These are phyloP conservation scores for Arachnomyces sp. DNA, from an alignment of 2,329 filamentous ascomycete genomes.

Conservation along the genomic window DNA sequence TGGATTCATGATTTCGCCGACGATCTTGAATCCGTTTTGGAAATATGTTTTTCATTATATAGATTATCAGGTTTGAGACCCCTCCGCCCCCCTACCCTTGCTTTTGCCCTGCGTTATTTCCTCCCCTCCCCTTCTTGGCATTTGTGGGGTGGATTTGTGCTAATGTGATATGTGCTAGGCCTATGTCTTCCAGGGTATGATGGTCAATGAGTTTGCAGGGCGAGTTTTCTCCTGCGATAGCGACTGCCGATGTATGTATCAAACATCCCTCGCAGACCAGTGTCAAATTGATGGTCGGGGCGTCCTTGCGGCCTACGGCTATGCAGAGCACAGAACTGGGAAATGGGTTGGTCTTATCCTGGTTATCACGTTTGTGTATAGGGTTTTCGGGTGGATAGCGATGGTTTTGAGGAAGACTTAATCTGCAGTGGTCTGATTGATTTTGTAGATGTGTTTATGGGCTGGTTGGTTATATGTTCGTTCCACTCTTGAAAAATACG, in stretches of 20 bases:
- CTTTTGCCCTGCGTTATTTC: not conserved
- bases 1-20: slow-evolving; percentile 69
- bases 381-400: slow-evolving; percentile 58
- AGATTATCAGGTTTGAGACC: slow-evolving; percentile 64
- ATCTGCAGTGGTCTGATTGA: not conserved
- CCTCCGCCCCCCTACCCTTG: not conserved
- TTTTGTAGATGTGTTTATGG: too few species aligned
- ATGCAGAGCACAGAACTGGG: slow-evolving; percentile 53
- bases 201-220: slow-evolving; percentile 73
- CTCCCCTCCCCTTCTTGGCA: not conserved
- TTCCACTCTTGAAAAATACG: too few species aligned
- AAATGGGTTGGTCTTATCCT: slow-evolving; percentile 71
- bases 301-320: slow-evolving; percentile 63
- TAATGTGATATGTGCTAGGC: slow-evolving; percentile 26
- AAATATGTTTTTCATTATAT: slow-evolving; percentile 83
- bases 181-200: slow-evolving; percentile 87
- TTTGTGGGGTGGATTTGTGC: not conserved
- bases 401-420: slow-evolving; percentile 32
- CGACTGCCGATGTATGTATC: slow-evolving; percentile 62
- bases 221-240: slow-evolving; percentile 55
- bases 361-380: slow-evolving; percentile 65
- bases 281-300: slow-evolving; percentile 64
- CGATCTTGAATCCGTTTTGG: slow-evolving; percentile 72
- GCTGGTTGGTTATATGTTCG: too few species aligned
- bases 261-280: slow-evolving; percentile 50